Evolutionary conservation across 2,329 filamentous ascomycete species (phyloP), one percentile per base, ranked within the genome.

Genomic region (Atkinsonella hypoxylon): DNA sequence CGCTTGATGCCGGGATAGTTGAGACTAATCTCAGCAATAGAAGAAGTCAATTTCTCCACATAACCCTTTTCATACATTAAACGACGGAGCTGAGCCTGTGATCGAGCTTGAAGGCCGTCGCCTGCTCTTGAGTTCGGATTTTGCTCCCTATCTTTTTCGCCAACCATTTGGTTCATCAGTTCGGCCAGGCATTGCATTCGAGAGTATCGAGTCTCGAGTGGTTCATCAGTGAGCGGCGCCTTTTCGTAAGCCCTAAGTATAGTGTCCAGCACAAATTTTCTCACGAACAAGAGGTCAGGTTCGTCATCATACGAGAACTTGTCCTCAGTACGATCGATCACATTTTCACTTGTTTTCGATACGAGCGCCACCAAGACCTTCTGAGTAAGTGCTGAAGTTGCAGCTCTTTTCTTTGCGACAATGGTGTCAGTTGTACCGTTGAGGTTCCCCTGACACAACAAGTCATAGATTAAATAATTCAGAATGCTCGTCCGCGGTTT

Each of bases 41-140:
- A 95, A 12, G 83, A 81, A 2, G 93, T 97, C 53, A 98, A 71
- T 45, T 91, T 86, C 22, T 87, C 80, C 54, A 97, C 83, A 64
- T 93, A 95, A 51, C 94, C 89, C 71, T 97, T 98, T 69, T 98
- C 93, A 60, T 95, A 97, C 93, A 98, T 98, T 53, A 96, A 82
- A 57, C 89, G 88, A 34, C 88, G 85, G 58, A 98, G 78, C 62
- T 95, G 89, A 59, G 85, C 83, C 55, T 90, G 85, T 8, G 89
- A 90, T 42, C 75, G 72, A 22, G 66, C 63, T 43, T 71, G 61
- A 48, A 65, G 55, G 45, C 64, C 63, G 57, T 75, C 61, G 49
- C 70, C 56, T 59, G 66, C 54, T 64, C 72, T 54, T n/a, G 58
- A 53, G 39, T 67, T 68, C 53, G 68, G 70, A 56, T 69, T 68